Evolutionary conservation across 1,139 yeast genomes (phyloP), one percentile per base, ranked within the genome.

Genomic region (Saccharomycopsis crataegensis): DNA sequence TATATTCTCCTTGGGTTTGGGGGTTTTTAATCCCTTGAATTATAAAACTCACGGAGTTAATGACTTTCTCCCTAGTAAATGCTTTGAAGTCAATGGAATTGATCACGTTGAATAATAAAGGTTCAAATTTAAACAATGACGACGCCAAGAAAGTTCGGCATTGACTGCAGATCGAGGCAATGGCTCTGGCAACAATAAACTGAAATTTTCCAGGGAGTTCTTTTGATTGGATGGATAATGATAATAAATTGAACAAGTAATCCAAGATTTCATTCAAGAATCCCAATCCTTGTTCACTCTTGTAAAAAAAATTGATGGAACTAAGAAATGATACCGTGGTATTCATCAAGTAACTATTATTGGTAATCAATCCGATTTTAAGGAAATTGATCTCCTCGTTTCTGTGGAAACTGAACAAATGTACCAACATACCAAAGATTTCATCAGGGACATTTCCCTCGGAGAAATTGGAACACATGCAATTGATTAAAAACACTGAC

Each of bases 1-100:
- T 67, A 62, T 57, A 46, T 8, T 62, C 64, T 7, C 69, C 76
- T 59, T 76, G 79, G 0, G 62, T 61, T 2, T 58, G 59, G 0
- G 86, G 82, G 54, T 74, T 67, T 40, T 72, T 70, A 22, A 79
- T 64, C 12, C 80, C 73, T 60, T 80, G 83, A 33, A 82, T 73
- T 48, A 85, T 79, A 22, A 84, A 82, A 12, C 84, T 75, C 60
- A 80, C 77, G 0, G 90, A 75, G 60, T 79, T 76, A 43, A 79
- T 73, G 67, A 86, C 72, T 57, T 86, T 70, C 61, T 82, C 83
- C 57, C 89, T 70, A 1, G 83, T 78, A 50, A 80, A 69, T 44
- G 74, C 65, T 50, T 81, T 82, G 6, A 77, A 70, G 1, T 65
- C 61, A 0, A 69, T 61, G 52, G 76, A 74, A n/a, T 69, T 68